Percentiles rank a stretch among this genome's conserved stretches.
Evolutionary conservation across 2,329 filamentous ascomycete genomes (phyloP).

Genomic region (Aspergillus jensenii): DNA sequence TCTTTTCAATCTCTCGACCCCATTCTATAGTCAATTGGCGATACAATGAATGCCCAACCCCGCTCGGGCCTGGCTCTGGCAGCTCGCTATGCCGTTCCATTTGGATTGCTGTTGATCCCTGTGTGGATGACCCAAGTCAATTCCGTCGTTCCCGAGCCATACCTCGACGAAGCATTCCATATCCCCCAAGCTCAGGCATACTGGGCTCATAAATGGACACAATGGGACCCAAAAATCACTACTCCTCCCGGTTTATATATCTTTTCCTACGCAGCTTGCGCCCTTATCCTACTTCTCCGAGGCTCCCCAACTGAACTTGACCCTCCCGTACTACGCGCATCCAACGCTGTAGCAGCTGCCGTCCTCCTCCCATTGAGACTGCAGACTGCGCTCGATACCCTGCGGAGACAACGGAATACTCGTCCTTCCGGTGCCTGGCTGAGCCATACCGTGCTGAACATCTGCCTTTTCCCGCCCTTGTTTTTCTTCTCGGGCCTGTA

Average conservation of each 20-base stretch:
- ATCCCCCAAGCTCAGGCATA: conserved; percentile 89
- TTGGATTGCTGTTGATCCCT: conserved; percentile 34
- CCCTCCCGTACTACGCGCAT: conserved; percentile 35
- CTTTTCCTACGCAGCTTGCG: conserved; percentile 48
- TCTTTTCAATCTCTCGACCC: not conserved
- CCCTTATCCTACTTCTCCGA: conserved; percentile 22
- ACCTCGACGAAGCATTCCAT: conserved; percentile 60
- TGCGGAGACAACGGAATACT: conserved; percentile 35
- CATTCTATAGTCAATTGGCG: conserved; percentile 1
- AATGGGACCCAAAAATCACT: conserved; percentile 97
- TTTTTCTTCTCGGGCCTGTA: conserved; percentile 97
- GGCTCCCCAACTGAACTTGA: conserved; percentile 33
- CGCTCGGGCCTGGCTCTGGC: conserved; percentile 35
- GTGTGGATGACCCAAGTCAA: conserved; percentile 49
- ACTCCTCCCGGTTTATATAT: conserved; percentile 84
- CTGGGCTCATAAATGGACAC: conserved; percentile 68
- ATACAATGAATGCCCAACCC: conserved; percentile 31
- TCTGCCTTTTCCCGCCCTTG: conserved; percentile 80
- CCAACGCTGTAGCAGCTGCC: conserved; percentile 38
- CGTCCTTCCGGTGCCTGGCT: conserved; percentile 33
- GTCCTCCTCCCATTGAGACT: conserved; percentile 50
- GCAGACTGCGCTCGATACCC: conserved; percentile 53
- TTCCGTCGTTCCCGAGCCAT: conserved; percentile 54
- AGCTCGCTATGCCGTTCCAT: conserved; percentile 38
- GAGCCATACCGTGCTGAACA: conserved; percentile 63